These are phyloP conservation scores for Trichomonas gallinae DNA, from an alignment of 208 protist genomes.

Conservation along the genomic window DNA sequence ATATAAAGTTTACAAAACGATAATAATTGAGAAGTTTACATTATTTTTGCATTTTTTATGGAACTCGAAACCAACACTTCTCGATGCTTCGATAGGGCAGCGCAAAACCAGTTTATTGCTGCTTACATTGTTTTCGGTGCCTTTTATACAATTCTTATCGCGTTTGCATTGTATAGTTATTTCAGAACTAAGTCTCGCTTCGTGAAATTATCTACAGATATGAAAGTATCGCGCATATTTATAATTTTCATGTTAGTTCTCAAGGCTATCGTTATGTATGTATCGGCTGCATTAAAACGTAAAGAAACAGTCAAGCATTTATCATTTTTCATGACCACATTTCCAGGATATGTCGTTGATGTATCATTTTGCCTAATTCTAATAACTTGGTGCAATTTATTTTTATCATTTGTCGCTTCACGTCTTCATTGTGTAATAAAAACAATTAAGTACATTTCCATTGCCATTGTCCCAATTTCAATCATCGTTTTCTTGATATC, in stretches of 20 bases:
- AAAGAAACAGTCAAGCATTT: neutral
- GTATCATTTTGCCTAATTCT: neutral
- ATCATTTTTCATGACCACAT: neutral
- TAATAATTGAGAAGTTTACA: too few relatives aligned
- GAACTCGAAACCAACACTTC: neutral
- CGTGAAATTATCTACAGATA: neutral
- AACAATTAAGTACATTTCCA: neutral
- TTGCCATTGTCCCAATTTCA: neutral
- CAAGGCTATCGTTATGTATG: neutral
- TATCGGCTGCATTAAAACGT: neutral
- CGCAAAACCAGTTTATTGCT: neutral
- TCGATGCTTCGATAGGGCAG: neutral
- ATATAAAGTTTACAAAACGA: too few relatives aligned
- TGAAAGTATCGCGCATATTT: neutral
- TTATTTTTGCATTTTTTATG: too few relatives aligned
- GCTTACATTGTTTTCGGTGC: neutral
- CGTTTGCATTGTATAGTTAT: neutral
- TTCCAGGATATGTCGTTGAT: neutral
- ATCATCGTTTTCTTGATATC: neutral
- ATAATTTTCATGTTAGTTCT: neutral
- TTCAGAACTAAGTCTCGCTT: neutral
- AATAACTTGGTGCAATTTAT: neutral
- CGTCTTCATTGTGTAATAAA: neutral
- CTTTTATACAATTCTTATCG: neutral
- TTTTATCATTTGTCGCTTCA: neutral